phyloP scores from a whole-genome alignment of 2,329 filamentous ascomycete species.

The Fusarium stilboides region DNA sequence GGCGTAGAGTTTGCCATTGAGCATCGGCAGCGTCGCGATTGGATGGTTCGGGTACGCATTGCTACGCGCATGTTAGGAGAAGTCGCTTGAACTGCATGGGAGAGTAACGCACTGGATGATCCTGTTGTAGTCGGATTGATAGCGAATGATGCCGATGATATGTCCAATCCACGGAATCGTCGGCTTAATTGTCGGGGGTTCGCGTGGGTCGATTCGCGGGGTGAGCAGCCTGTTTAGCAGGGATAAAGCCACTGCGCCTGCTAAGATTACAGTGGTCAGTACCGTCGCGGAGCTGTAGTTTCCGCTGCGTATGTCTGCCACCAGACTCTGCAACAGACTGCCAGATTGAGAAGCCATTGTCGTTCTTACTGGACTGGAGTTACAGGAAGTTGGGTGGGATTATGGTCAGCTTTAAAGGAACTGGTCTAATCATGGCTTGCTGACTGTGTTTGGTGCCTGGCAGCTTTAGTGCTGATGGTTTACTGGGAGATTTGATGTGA shows the following conservation, averaged over 20 bases:
- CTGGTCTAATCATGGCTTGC: neutral
- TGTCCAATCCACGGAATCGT: constrained; percentile 63
- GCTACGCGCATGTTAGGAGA: constrained; percentile 20
- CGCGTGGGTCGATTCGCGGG: constrained; percentile 52
- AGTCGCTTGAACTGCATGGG: neutral
- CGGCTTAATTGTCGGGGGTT: constrained; percentile 60
- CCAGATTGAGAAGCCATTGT: constrained; percentile 4
- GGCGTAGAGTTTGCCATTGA: constrained; percentile 61
- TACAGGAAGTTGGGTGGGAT: neutral
- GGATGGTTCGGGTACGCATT: constrained; percentile 47
- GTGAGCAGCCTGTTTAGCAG: constrained; percentile 39
- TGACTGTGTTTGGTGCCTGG: constrained; percentile 1
- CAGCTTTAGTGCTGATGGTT: constrained; percentile 15
- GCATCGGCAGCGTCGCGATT: constrained; percentile 63
- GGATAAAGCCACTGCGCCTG: constrained; percentile 16
- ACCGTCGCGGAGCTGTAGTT: constrained; percentile 58
- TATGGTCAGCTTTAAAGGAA: neutral
- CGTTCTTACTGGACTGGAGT: neutral
- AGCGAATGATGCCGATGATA: constrained; percentile 59
- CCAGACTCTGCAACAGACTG: constrained; percentile 3
- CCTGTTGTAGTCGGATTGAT: constrained; percentile 56
- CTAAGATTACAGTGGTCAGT: constrained; percentile 25
- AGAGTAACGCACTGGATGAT: constrained; percentile 55
- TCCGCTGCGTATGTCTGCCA: constrained; percentile 11
- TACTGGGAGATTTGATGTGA: too few species aligned